phyloP scores from a whole-genome alignment of 2,329 filamentous ascomycete species.

The Pseudogymnoascus sp. region DNA sequence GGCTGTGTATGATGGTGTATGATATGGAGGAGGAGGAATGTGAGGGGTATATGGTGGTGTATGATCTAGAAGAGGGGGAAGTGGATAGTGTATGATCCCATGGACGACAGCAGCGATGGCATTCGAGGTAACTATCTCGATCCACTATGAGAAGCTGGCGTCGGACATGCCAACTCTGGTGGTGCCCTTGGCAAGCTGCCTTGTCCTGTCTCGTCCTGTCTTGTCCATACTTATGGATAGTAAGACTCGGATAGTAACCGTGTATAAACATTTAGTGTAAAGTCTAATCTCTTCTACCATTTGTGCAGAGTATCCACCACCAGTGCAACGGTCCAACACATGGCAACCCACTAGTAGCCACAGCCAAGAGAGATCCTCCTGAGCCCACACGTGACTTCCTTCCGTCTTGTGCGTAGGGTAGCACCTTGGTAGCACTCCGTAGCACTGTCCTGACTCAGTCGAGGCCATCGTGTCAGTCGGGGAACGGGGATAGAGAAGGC shows the following conservation, averaged over 20 bases:
- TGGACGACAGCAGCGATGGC: not conserved
- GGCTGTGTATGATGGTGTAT: not conserved
- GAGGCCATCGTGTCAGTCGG: not conserved
- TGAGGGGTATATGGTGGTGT: not conserved
- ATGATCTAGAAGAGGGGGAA: not conserved
- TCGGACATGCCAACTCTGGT: not conserved
- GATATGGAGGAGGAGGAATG: not conserved
- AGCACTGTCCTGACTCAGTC: not conserved
- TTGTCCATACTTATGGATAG: not conserved
- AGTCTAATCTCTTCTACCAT: not conserved
- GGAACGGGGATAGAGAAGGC: not conserved
- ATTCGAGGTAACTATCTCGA: not conserved
- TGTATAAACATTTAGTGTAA: not conserved
- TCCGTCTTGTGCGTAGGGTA: too few species aligned
- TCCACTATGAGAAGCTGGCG: not conserved
- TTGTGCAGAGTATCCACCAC: not conserved
- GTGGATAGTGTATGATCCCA: not conserved
- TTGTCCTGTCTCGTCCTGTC: not conserved
- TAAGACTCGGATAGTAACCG: not conserved
- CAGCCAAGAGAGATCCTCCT: not conserved
- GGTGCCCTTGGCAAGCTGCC: not conserved
- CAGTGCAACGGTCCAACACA: not conserved
- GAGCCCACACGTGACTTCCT: not conserved
- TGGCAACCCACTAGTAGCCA: not conserved
- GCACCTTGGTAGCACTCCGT: not conserved